Evolutionary conservation across 139 green algal species (phyloP).

Genomic region (Axilococcus clingmanii): DNA sequence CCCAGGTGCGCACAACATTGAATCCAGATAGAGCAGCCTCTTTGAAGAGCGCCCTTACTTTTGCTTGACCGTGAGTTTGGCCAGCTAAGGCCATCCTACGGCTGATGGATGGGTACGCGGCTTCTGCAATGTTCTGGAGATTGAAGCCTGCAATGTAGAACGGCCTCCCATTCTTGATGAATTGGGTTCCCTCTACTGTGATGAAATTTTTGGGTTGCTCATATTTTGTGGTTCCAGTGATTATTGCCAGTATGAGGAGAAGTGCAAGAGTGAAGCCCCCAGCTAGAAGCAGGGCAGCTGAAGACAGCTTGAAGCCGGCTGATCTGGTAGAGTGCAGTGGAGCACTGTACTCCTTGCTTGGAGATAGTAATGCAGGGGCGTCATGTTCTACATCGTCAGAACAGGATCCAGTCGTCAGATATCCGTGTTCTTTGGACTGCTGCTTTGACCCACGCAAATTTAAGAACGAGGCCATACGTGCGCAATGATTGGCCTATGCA

Average conservation of each 20-base stretch:
- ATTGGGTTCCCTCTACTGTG: slow-evolving; percentile 17
- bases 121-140: slow-evolving; percentile 27
- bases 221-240: background rate
- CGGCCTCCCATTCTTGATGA: slow-evolving; percentile 41
- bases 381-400: too few relatives aligned
- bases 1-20: slow-evolving; percentile 54
- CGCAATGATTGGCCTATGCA: too few relatives aligned
- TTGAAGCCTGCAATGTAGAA: slow-evolving; percentile 56
- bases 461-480: too few relatives aligned
- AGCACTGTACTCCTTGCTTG: too few relatives aligned
- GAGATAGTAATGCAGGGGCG: too few relatives aligned
- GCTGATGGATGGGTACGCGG: slow-evolving; percentile 7
- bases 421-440: too few relatives aligned
- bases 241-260: background rate
- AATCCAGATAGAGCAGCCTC: slow-evolving; percentile 15
- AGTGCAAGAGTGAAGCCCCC: too few relatives aligned
- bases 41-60: slow-evolving; percentile 25
- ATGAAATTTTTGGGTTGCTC: background rate
- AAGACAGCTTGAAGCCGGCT: too few relatives aligned
- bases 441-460: too few relatives aligned
- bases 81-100: background rate
- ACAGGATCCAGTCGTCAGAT: too few relatives aligned
- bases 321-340: too few relatives aligned
- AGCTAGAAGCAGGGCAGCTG: too few relatives aligned
- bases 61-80: background rate